Evolutionary conservation across 2,329 filamentous ascomycete species (phyloP), one percentile per base, ranked within the genome.

Genomic region (Lachnellula subtilissima): DNA sequence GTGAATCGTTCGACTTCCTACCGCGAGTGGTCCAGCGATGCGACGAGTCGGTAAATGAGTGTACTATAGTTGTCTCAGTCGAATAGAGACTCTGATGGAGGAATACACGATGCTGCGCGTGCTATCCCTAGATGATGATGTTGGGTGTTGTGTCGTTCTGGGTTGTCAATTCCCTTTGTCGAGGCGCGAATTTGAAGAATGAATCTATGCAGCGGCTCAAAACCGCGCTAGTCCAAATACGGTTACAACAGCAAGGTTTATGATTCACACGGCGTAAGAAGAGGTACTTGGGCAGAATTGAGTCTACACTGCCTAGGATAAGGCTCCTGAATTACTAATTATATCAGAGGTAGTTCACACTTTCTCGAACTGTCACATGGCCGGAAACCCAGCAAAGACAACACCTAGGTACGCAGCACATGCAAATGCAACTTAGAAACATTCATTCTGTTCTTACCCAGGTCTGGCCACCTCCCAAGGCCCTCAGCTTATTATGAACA

Each of bases 81-180:
- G 55, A 65, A 66, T 67, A 69, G 69, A 64, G 62, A 60, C 53
- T 58, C 58, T 59, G 37, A 51, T 57, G 56, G 22, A 61, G 66
- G 67, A 69, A 70, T 67, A 61, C 69, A 69, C 69, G 68, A 64
- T 64, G 50, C 39, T 54, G 37, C 53, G 62, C 63, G 67, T 65
- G 69, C 67, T 61, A 69, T 69, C 67, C 69, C 67, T 61, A 50
- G 47, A 50, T 50, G 56, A 56, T 55, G 56, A 55, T 55, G 57
- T 57, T 52, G 59, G 45, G 48, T 54, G 50, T 51, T 53, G 47
- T 55, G 42, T 47, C 9, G 45, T 46, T 25, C 19, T 37, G 40
- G 50, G 28, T 32, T 32, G 28, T 11, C 28, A 40, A 48, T 46
- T 48, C 48, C 53, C 40, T 53, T 55, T 36, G 36, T 46, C 17